phyloP scores from a whole-genome alignment of 208 protist genomes.

The Leishmania gerbilli region DNA sequence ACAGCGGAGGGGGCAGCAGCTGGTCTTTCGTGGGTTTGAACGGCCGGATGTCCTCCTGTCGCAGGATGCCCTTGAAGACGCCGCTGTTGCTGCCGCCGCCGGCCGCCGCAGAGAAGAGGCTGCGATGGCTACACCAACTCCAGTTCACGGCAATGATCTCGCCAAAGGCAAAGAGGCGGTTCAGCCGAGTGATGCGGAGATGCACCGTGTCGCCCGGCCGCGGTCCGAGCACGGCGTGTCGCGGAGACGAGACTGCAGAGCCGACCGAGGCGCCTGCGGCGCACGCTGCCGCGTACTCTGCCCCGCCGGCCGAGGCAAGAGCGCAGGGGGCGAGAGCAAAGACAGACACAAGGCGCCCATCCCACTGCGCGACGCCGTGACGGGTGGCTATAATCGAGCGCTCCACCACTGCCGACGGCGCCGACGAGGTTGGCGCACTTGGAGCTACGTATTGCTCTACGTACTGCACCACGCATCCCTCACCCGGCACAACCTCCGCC shows the following conservation, averaged over 20 bases:
- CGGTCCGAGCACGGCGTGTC: constrained; percentile 46
- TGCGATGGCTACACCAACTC: constrained; percentile 57
- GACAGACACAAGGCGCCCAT: constrained; percentile 54
- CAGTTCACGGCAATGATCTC: constrained; percentile 80
- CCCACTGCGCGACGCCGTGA: constrained; percentile 77
- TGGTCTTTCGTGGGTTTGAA: constrained; percentile 60
- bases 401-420: not conserved
- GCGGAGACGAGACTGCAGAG: not conserved
- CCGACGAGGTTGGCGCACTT: not conserved
- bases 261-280: not conserved
- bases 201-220: constrained; percentile 62
- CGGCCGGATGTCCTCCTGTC: constrained; percentile 74
- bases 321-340: constrained; percentile 20
- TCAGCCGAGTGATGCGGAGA: constrained; percentile 61
- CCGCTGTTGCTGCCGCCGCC: constrained; percentile 11
- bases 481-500: constrained; percentile 42
- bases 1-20: constrained; percentile 52
- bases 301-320: not conserved
- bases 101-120: not conserved
- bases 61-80: constrained; percentile 67
- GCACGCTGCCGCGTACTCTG: not conserved
- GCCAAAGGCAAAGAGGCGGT: constrained; percentile 53
- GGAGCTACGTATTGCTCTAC: constrained; percentile 10
- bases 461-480: constrained; percentile 58
- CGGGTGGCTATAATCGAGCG: constrained; percentile 46